Base-by-base conservation (phyloP, 208 protist genomes). In the Leishmania mexicana region DNA sequence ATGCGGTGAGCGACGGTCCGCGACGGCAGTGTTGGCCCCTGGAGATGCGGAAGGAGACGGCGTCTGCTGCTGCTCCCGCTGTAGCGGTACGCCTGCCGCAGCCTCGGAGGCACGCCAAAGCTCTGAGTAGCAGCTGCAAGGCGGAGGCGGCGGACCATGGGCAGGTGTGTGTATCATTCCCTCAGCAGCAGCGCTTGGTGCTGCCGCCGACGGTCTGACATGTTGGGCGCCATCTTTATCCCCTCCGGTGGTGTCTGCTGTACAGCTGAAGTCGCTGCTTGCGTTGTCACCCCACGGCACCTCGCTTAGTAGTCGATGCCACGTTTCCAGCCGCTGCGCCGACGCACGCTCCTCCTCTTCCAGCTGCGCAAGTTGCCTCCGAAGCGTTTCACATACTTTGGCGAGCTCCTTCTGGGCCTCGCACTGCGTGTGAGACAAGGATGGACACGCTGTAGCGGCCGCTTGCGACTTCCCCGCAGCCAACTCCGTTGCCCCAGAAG, bases 241-340 rank as follows among this genome's bases (percentile, higher is more conserved):
- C 7, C 38, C 28, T 51, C 13, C 38, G 3, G 40, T 51, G 65
- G 28, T 45, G 35, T 53, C 73, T 31, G 73, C 49, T 68, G 58
- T 54, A 54, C 21, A 53, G n/a, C 15, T 35, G 51, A 77, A 51
- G 40, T 64, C 77, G 5, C 74, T 58, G 42, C 68, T 70, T 31
- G 45, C 72, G 51, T 38, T 42, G 62, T 71, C 73, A 15, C 57
- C 67, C 15, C 87, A 67, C 21, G 87, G 77, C n/a, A 86, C 75
- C 3, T 81, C 81, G 49, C 79, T 79, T 5, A 84, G 84, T 42
- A 93, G 71, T 6, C 83, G 74, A 54, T 78, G 81, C 70, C 80
- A 88, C 45, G 79, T 45, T 24, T 71, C 65, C 11, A 92, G 78
- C n/a, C 73, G 78, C 19, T 75, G 53, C 7, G 31, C 47, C 1